Base-by-base conservation (phyloP, 768 basidiomycete species). In the Asterophora parasitica region DNA sequence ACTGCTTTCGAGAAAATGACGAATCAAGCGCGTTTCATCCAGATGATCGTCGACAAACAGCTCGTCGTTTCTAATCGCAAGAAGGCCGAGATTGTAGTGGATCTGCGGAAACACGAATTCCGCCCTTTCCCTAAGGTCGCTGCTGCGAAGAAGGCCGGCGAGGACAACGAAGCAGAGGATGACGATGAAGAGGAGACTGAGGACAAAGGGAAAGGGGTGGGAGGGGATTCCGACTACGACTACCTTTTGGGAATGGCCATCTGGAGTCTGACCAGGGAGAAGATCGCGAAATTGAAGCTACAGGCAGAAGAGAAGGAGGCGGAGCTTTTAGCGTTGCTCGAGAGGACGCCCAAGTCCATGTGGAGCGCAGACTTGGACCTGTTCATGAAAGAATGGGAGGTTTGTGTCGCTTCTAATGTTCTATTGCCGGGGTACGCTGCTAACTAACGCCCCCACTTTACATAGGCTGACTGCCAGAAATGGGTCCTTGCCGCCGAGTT, bases 231-330 rank as follows among this genome's bases (percentile, higher is more conserved):
- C 23, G 94, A 97, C 67, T 99, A 75, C 61, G 94, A 99, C 62
- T 98, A 99, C 66, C 68, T 99, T 43, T 71, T 99, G 49, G 83
- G 90, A 12, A 98, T 99, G 95, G 72, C 92, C 1, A 95, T 99
- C 60, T 93, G 82, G 75, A 95, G 86, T 68, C 71, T 99, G 73
- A 99, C 95, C 0, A 84, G 78, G 58, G 95, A 98, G 68, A 94
- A 93, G 89, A 93, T 96, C 57, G 88, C 85, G 51, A 93, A 79
- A 68, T 76, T 99, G 4, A 73, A 79, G 38, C 75, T 78, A 56
- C 91, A 92, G 72, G 84, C 88, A 1, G 78, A 76, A 32, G 82
- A 82, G 51, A 95, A 95, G 66, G 90, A 95, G 65, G 59, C 63
- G 2, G 93, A 98, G 62, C 73, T 98, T 19, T 71, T 92, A 17